phyloP scores from a whole-genome alignment of 2,329 filamentous ascomycete species.

The Alternaria ventricosa region DNA sequence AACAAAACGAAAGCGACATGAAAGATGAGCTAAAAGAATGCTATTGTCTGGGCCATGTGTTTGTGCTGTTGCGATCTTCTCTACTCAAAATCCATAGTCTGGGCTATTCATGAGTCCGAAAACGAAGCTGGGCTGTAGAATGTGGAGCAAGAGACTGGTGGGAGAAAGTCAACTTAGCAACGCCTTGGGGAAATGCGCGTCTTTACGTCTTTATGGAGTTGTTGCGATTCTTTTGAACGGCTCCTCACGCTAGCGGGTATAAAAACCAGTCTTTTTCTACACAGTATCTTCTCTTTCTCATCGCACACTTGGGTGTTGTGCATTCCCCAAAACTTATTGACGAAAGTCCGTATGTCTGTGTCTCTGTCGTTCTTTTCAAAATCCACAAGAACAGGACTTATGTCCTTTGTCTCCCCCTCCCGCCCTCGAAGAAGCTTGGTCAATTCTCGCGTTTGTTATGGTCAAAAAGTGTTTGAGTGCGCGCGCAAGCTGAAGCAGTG shows the following conservation, averaged over 20 bases:
- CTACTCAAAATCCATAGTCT: background rate
- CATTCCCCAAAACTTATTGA: background rate
- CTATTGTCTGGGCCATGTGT: too few species aligned
- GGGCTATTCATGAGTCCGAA: background rate
- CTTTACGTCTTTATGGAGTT: background rate
- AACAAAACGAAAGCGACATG: background rate
- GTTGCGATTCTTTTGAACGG: background rate
- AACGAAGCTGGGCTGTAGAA: background rate
- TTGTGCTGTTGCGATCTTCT: background rate
- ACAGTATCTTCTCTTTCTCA: background rate
- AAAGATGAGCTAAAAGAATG: background rate
- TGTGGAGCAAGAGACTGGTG: background rate
- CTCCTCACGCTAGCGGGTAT: background rate
- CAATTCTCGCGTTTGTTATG: too few species aligned
- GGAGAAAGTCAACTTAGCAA: background rate
- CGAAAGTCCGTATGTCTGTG: too few species aligned
- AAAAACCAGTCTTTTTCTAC: accelerated
- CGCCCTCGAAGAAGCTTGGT: too few species aligned
- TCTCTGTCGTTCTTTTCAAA: too few species aligned
- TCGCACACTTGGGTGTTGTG: background rate
- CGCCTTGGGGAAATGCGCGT: accelerated
- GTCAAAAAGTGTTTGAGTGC: too few species aligned
- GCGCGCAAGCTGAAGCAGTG: too few species aligned
- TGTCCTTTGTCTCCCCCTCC: too few species aligned
- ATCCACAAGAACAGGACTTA: too few species aligned